Percentiles rank a stretch among this genome's conserved stretches.
Evolutionary conservation across 2,329 filamentous ascomycete species (phyloP).

Genomic region (Fusarium pininemorale): DNA sequence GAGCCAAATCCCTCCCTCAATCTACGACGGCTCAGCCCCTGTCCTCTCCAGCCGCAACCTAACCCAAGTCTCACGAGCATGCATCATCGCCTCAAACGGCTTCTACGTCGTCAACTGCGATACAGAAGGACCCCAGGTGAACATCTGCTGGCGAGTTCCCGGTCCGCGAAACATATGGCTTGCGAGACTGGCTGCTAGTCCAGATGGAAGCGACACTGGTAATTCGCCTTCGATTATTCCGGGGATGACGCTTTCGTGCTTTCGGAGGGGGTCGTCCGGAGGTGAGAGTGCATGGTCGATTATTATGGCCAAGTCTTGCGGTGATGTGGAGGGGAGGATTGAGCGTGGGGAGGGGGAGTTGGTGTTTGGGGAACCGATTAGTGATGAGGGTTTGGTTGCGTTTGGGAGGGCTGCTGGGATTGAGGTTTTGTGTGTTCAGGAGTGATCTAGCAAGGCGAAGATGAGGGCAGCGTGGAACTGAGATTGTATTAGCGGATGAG

Average conservation of each 20-base stretch:
- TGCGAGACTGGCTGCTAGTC: background rate
- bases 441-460: background rate
- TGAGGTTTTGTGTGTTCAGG: background rate
- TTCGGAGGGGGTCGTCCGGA: background rate
- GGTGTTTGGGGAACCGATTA: background rate
- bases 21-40: background rate
- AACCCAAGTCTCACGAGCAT: background rate
- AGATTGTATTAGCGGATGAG: background rate
- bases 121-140: rapidly evolving
- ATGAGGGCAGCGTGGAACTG: background rate
- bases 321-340: background rate
- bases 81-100: background rate
- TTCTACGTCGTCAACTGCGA: background rate
- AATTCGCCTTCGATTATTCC: rapidly evolving
- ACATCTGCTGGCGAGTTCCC: background rate
- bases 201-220: background rate
- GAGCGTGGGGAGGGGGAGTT: background rate
- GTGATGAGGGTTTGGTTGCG: background rate
- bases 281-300: background rate
- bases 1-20: background rate
- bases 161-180: background rate
- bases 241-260: background rate
- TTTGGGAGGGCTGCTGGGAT: background rate
- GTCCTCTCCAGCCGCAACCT: background rate
- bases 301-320: background rate